Base-by-base conservation (phyloP, 768 basidiomycete species). In the Collybia mongolica region DNA sequence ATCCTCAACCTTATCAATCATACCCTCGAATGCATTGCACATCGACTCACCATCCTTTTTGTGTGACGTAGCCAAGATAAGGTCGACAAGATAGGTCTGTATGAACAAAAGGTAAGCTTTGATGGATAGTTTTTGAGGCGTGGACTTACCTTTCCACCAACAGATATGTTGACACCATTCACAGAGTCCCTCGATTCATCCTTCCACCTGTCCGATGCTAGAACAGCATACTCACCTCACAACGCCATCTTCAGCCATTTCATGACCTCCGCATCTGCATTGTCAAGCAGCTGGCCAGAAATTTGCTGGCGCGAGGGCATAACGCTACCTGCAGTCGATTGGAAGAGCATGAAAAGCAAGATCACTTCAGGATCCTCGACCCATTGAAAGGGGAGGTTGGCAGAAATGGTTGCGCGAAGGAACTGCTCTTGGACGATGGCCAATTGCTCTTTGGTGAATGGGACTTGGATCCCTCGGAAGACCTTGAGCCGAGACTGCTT, bases 181-280 rank as follows among this genome's bases (percentile, higher is more conserved):
- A 67, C 36, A 6, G 62, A 45, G 26, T 67, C 53, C 7, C 51
- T 48, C 12, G 55, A 56, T 4, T 60, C 49, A 17, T 65, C 61
- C 40, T 67, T 67, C 64, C 65, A 67, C 1, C 63, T 59, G 48
- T 67, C 64, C 0, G 59, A 46, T 35, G 49, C 41, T 4, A 60
- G 19, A 2, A 59, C 54, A 6, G 38, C 57, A 52, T 60, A 58
- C 28, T 55, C 14, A 8, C 55, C 52, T 6, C 42, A 9, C 22
- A 65, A 35, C 0, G n/a, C 28, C 14, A 2, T 15, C 35, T 55
- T 52, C 43, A 66, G n/a, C n/a, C n/a, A n/a, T n/a, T n/a, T n/a
- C n/a, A n/a, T n/a, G n/a, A n/a, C n/a, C n/a, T n/a, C n/a, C n/a
- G n/a, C n/a, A n/a, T n/a, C n/a, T n/a, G 6, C 56, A 1, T 46